Conservation (phyloP, 768 basidiomycete genomes). For the Mycena capillaripes region DNA sequence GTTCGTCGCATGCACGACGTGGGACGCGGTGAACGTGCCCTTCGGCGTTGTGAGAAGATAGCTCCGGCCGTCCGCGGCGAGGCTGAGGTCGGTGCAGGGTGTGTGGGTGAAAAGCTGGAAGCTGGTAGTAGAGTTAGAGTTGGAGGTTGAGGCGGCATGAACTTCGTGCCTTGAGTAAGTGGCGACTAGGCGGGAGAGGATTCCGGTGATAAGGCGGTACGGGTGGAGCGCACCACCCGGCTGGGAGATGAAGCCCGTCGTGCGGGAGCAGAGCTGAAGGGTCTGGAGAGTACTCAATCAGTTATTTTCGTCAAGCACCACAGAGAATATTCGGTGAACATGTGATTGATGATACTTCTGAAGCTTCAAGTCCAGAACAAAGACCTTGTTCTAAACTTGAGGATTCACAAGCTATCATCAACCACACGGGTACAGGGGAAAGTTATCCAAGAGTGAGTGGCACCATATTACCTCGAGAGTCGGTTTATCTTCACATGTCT, state of each 20-base stretch:
- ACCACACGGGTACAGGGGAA: neutral
- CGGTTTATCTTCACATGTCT: conserved; percentile 48
- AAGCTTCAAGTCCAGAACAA: neutral
- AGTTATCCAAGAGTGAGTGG: neutral
- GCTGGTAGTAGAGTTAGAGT: conserved; percentile 48
- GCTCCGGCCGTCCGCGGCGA: conserved; percentile 5
- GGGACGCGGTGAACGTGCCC: conserved; percentile 68
- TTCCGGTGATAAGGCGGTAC: conserved; percentile 75
- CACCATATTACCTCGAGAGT: conserved; percentile 43
- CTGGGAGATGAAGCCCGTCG: conserved; percentile 66
- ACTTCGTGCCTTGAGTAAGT: conserved; percentile 54
- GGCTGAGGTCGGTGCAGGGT: conserved; percentile 68
- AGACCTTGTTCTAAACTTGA: neutral
- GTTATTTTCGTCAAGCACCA: neutral
- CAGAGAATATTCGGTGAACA: neutral
- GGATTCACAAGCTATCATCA: neutral
- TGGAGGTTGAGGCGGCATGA: neutral
- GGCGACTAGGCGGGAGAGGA: conserved; percentile 66
- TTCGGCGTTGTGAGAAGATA: conserved; percentile 61
- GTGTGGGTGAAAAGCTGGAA: conserved; percentile 73
- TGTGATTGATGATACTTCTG: neutral
- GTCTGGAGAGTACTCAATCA: conserved; percentile 49
- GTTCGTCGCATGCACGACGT: conserved; percentile 90
- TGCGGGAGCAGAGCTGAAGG: conserved; percentile 60
- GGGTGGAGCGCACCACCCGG: conserved; percentile 76